Evolutionary conservation across 768 basidiomycete species (phyloP).

Genomic region (Royoungia palumana): DNA sequence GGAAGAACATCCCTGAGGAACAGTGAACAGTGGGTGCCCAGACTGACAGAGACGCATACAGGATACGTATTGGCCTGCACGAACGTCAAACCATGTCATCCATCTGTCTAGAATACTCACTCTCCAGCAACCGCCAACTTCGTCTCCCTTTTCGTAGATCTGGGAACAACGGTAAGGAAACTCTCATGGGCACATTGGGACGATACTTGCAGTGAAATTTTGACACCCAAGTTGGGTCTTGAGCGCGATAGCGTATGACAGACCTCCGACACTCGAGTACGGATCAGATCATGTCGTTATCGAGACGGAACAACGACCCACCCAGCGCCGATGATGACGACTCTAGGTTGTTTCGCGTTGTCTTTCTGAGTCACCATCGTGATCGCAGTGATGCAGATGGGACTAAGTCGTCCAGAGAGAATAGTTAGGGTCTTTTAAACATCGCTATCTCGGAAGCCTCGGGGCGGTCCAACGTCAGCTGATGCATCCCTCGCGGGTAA

Average conservation of each 20-base stretch:
- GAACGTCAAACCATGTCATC: not conserved
- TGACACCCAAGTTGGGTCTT: slow-evolving; percentile 35
- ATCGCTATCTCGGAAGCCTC: not conserved
- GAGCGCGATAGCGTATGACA: slow-evolving; percentile 42
- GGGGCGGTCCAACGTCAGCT: too few relatives aligned
- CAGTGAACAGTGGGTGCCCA: not conserved
- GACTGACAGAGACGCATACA: slow-evolving; percentile 5
- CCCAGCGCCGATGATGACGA: slow-evolving; percentile 24
- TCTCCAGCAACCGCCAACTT: slow-evolving; percentile 53
- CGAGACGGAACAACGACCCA: slow-evolving; percentile 3
- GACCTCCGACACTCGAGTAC: slow-evolving; percentile 36
- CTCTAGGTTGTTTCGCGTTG: slow-evolving; percentile 4
- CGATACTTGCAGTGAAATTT: slow-evolving; percentile 39
- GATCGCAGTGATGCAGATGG: not conserved
- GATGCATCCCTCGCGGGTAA: too few relatives aligned
- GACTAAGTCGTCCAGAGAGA: not conserved
- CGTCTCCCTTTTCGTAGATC: slow-evolving; percentile 46
- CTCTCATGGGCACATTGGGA: not conserved
- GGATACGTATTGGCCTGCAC: slow-evolving; percentile 31
- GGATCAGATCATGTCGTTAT: not conserved
- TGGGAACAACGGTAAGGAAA: not conserved
- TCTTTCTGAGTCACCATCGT: not conserved
- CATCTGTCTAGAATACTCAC: slow-evolving; percentile 30
- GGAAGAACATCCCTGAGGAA: slow-evolving; percentile 41
- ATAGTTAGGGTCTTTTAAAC: not conserved